A percentile compares a stretch with the other conserved stretches of the same genome.
Evolutionary conservation across 106 monocot genomes (phyloP).

Genomic region (Platanthera guangdongensis): DNA sequence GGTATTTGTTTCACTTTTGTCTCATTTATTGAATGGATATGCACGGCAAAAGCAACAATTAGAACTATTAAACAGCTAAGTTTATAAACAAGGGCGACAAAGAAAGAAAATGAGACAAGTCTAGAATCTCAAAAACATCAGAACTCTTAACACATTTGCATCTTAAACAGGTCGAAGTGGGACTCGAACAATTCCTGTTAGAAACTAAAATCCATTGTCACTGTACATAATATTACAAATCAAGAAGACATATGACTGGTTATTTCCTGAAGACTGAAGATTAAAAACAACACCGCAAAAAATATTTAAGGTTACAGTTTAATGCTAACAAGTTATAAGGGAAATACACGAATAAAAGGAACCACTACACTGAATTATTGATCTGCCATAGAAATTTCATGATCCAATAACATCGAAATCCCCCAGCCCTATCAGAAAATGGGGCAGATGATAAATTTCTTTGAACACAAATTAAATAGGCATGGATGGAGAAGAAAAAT

Average conservation of each 20-base stretch:
- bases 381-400: conserved; percentile 5
- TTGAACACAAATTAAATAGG: conserved; percentile 13
- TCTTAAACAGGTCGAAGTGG: neutral
- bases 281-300: neutral
- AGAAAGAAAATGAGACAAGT: neutral
- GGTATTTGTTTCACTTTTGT: neutral
- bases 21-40: neutral
- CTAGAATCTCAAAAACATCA: neutral
- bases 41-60: neutral
- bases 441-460: conserved; percentile 5
- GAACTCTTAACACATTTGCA: neutral
- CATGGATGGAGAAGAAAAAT: neutral
- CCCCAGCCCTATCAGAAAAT: conserved; percentile 5
- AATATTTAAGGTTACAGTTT: neutral
- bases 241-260: neutral
- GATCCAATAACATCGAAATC: neutral
- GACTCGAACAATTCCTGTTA: neutral
- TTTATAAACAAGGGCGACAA: neutral
- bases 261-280: neutral
- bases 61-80: neutral
- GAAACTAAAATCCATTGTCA: neutral
- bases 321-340: neutral
- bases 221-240: neutral
- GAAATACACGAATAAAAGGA: neutral
- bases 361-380: conserved; percentile 11